These are phyloP conservation scores for Penicillium canescens DNA, from an alignment of 495 filamentous ascomycete genomes.

Conservation along the genomic window DNA sequence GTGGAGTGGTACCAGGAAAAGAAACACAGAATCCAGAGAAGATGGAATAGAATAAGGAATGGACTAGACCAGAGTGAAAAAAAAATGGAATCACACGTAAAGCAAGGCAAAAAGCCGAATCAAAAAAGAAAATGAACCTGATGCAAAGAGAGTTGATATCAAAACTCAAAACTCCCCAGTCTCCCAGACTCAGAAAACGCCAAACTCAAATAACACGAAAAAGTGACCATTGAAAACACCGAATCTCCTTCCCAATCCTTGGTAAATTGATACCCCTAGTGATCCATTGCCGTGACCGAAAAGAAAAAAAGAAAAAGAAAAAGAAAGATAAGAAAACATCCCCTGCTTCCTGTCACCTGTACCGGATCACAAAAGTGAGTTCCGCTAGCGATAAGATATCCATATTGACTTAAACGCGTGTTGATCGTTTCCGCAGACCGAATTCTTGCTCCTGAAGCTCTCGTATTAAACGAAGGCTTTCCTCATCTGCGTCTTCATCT, in stretches of 20 bases:
- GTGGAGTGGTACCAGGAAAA: not conserved
- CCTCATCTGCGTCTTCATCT: conserved; percentile 47
- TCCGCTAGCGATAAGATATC: not conserved
- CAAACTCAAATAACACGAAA: conserved; percentile 2
- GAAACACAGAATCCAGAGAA: not conserved
- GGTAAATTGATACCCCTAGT: conserved; percentile 8
- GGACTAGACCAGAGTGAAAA: not conserved
- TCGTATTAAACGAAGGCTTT: conserved; percentile 56
- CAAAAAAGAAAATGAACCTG: not conserved
- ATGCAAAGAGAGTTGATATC: conserved; percentile 13
- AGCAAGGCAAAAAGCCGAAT: not conserved
- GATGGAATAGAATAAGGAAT: conserved; percentile 8
- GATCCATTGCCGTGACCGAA: conserved; percentile 1
- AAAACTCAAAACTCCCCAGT: conserved; percentile 6
- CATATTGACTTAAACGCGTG: not conserved
- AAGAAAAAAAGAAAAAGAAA: not conserved
- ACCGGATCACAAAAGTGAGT: not conserved
- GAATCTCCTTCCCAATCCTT: conserved; percentile 2
- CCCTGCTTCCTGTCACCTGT: not conserved
- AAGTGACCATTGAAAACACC: conserved; percentile 4
- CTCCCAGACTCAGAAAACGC: conserved; percentile 4
- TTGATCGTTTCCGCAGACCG: conserved; percentile 51
- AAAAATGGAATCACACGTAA: not conserved
- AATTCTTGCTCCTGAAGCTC: conserved; percentile 60
- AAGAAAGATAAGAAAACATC: not conserved